Conservation (phyloP, 208 protist genomes). For the Acanthamoeba quina region DNA sequence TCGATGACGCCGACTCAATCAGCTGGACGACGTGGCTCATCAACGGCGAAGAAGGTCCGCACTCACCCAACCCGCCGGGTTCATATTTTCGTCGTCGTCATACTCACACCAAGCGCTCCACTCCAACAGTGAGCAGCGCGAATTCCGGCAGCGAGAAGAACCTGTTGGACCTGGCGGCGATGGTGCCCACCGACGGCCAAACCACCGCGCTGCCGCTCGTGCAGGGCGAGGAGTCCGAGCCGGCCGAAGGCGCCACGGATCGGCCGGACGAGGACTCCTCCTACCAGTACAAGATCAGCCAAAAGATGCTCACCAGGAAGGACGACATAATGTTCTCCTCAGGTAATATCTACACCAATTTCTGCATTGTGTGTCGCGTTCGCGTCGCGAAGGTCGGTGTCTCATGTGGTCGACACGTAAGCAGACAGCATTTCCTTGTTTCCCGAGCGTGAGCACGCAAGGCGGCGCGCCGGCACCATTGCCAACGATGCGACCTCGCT, state of each 20-base stretch:
- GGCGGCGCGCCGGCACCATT: background rate
- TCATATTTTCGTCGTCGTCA: too few relatives aligned
- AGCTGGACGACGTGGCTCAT: conserved; percentile 15
- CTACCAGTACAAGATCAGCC: conserved; percentile 12
- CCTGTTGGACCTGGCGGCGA: too few relatives aligned
- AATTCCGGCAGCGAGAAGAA: too few relatives aligned
- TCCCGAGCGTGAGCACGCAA: background rate
- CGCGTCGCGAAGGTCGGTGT: too few relatives aligned
- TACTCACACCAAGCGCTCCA: too few relatives aligned
- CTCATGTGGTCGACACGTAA: background rate
- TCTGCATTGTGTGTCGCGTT: too few relatives aligned
- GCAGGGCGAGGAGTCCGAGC: background rate
- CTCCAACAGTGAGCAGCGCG: too few relatives aligned
- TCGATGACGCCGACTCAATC: conserved; percentile 17
- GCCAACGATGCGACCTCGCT: background rate
- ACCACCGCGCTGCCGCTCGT: background rate
- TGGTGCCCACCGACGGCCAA: background rate
- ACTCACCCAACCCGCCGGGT: background rate
- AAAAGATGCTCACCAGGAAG: conserved; percentile 31
- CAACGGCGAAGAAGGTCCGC: background rate
- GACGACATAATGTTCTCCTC: conserved; percentile 39
- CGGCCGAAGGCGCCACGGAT: background rate
- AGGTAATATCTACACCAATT: background rate
- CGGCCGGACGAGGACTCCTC: background rate
- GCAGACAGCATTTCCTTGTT: conserved; percentile 20